phyloP scores from a whole-genome alignment of 2,329 filamentous ascomycete genomes.

The Pyricularia grisea region DNA sequence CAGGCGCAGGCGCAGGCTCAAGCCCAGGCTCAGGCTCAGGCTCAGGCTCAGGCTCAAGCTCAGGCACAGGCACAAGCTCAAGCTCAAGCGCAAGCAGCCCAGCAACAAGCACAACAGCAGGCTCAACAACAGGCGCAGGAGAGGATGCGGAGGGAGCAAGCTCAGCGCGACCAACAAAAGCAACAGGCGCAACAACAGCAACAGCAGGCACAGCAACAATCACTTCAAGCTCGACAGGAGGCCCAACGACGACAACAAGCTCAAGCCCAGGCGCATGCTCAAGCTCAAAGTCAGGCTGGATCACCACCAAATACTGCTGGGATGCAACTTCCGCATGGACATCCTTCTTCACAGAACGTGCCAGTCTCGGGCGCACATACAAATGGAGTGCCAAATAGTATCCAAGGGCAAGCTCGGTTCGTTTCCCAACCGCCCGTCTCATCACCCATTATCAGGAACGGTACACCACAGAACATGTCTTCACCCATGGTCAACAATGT shows the following conservation, averaged over 20 bases:
- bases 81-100: constrained; percentile 21
- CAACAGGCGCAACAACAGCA: constrained; percentile 8
- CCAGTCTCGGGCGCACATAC: constrained; percentile 21
- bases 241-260: constrained; percentile 7
- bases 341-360: constrained; percentile 22
- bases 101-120: constrained; percentile 18
- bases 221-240: constrained; percentile 15
- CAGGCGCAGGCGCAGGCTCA: constrained; percentile 29
- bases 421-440: constrained; percentile 55
- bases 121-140: constrained; percentile 10
- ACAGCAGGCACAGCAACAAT: constrained; percentile 11
- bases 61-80: constrained; percentile 28
- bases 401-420: constrained; percentile 36
- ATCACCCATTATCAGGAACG: constrained; percentile 57
- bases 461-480: constrained; percentile 55
- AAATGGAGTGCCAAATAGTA: constrained; percentile 26
- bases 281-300: constrained; percentile 14
- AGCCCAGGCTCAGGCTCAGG: constrained; percentile 14
- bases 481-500: constrained; percentile 48
- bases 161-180: constrained; percentile 5
- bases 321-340: constrained; percentile 30
- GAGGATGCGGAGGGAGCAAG: constrained; percentile 3
- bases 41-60: no score
- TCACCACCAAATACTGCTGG: constrained; percentile 21
- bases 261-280: constrained; percentile 14